A percentile compares a stretch with the other conserved stretches of the same genome.
Conservation (phyloP, 139 green algal genomes). For the Coccomyxa sp. region DNA sequence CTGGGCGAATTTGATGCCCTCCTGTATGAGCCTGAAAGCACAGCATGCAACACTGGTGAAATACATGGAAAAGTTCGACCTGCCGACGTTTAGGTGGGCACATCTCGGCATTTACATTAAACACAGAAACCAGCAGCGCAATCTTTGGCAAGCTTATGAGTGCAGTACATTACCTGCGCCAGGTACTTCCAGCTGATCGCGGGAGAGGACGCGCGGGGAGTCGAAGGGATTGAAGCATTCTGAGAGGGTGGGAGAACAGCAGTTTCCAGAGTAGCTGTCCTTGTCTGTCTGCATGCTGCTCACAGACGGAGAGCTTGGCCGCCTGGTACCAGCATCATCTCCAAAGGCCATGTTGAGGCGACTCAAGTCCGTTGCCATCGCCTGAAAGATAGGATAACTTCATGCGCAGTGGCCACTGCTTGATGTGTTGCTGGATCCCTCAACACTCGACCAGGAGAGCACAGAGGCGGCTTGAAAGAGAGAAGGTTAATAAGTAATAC, state of each 20-base stretch:
- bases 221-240: conserved; percentile 5
- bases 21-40: background rate
- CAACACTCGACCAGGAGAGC: background rate
- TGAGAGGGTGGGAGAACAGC: background rate
- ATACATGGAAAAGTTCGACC: no score
- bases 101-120: no score
- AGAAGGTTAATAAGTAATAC: background rate
- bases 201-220: background rate
- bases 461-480: background rate
- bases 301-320: background rate
- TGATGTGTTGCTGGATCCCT: no score
- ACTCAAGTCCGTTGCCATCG: conserved; percentile 1
- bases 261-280: background rate
- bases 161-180: no score
- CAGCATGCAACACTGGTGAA: no score
- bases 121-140: no score
- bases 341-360: conserved; percentile 5
- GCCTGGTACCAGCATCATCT: background rate
- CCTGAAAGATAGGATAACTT: background rate
- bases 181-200: background rate
- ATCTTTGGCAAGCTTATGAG: no score
- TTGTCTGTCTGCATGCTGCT: background rate
- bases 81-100: no score
- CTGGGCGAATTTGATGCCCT: no score
- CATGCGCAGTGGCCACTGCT: no score